Base-by-base conservation (phyloP, 192 early-diverging fungal genomes). In the Haplosporangium gracile region DNA sequence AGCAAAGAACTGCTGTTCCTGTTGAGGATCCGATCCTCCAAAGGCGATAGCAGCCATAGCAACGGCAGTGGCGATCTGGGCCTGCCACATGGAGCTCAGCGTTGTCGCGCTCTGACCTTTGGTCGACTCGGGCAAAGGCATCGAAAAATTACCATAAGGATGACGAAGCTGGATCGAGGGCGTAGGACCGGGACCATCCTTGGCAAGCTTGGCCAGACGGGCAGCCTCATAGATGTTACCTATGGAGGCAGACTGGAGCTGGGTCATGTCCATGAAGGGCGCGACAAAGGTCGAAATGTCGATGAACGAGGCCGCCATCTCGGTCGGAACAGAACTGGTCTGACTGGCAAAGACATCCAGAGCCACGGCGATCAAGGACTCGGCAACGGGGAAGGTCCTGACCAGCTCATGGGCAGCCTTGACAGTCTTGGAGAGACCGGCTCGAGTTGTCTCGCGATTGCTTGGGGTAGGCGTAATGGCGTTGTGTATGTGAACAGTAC, bases 401-500 rank as follows among this genome's bases (percentile, higher is more conserved):
- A 70, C 74, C 4, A 82, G 40, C 18, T 82, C 80, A 45, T 76
- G 73, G 5, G 68, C 80, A 13, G 80, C 80, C 69, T 76, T 82
- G 24, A 82, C 49, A 24, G 68, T 82, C 45, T 82, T 82, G 8
- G 74, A 70, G 24, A 82, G 65, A 36, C 80, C 80, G 0, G 80
- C 80, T 11, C 74, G 80, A 8, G 80, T 82, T 8, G 80, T 76
- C 34, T 82, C 80, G 5, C 68, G 73, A 26, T 69, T 76, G 26
- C 80, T 72, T 22, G 53, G 74, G 16, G 80, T 82, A 29, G 80
- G 74, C 0, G 49, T 57, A 51, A 82, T 74, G 2, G 88, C 82
- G 73, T 85, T 89, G 51, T 82, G 83, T 26, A 81, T 75, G 57
- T 89, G 88, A 26, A 85, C 80, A n/a, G 83, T 84, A n/a, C 82